Evolutionary conservation across 306 rosid species (phyloP).

Genomic region (Quercus variabilis): DNA sequence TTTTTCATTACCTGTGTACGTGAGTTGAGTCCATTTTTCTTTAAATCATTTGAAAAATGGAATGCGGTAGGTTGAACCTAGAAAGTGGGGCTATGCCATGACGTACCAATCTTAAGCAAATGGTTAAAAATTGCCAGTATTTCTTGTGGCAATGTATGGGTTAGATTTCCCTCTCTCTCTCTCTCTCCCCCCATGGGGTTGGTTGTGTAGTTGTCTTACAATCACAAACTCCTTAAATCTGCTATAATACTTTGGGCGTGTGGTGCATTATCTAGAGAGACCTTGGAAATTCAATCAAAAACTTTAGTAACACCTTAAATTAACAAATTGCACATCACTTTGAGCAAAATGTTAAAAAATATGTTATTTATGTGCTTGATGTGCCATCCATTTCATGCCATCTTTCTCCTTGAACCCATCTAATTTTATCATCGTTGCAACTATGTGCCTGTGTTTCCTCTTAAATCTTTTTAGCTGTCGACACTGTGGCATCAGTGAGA

Average conservation of each 20-base stretch:
- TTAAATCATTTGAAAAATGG: background rate
- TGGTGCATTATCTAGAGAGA: background rate
- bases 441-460: background rate
- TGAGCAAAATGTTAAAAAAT: background rate
- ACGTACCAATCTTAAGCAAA: background rate
- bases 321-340: background rate
- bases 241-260: background rate
- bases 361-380: background rate
- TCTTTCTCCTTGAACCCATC: constrained; percentile 4
- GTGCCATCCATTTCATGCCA: background rate
- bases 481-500: constrained; percentile 74
- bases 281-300: background rate
- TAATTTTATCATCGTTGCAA: background rate
- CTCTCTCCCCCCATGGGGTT: background rate
- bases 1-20: background rate
- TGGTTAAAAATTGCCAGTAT: background rate
- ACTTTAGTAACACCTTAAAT: background rate
- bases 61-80: background rate
- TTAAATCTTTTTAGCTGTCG: constrained; percentile 47
- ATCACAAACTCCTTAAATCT: background rate
- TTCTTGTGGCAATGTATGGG: background rate
- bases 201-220: background rate
- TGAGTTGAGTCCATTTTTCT: background rate
- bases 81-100: background rate
- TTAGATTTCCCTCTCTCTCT: background rate